Conservation (phyloP, 495 filamentous ascomycete genomes). For the Diplogelasinospora grovesii region DNA sequence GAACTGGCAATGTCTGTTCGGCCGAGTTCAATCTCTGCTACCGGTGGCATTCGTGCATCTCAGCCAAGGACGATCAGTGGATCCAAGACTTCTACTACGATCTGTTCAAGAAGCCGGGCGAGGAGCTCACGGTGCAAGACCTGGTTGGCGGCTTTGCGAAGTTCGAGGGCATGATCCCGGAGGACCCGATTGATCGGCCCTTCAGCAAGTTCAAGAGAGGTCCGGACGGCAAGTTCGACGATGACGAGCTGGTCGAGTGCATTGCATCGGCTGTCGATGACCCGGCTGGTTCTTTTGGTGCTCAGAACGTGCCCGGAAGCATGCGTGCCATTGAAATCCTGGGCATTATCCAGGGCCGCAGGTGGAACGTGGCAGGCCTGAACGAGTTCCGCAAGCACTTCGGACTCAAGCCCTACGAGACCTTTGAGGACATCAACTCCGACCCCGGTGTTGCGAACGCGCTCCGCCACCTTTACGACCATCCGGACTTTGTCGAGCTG, state of each 20-base stretch:
- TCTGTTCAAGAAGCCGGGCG: constrained; percentile 56
- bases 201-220: constrained; percentile 59
- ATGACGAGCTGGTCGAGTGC: constrained; percentile 63
- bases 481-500: constrained; percentile 64
- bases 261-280: constrained; percentile 61
- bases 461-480: constrained; percentile 69
- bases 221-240: constrained; percentile 52
- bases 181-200: constrained; percentile 56
- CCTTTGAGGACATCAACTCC: constrained; percentile 79
- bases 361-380: constrained; percentile 74
- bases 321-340: constrained; percentile 75
- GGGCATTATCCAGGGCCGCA: constrained; percentile 75
- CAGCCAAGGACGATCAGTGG: constrained; percentile 67
- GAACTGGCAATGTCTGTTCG: constrained; percentile 68
- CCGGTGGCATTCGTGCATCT: constrained; percentile 75
- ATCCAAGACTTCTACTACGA: constrained; percentile 56
- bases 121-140: constrained; percentile 45
- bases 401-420: constrained; percentile 63
- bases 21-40: constrained; percentile 67
- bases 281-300: constrained; percentile 57
- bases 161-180: constrained; percentile 51
- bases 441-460: constrained; percentile 67
- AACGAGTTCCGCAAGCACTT: constrained; percentile 88
- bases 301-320: constrained; percentile 64
- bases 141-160: constrained; percentile 53